These are phyloP conservation scores for Lactuca saligna DNA, from an alignment of 129 eudicot species.

Conservation along the genomic window DNA sequence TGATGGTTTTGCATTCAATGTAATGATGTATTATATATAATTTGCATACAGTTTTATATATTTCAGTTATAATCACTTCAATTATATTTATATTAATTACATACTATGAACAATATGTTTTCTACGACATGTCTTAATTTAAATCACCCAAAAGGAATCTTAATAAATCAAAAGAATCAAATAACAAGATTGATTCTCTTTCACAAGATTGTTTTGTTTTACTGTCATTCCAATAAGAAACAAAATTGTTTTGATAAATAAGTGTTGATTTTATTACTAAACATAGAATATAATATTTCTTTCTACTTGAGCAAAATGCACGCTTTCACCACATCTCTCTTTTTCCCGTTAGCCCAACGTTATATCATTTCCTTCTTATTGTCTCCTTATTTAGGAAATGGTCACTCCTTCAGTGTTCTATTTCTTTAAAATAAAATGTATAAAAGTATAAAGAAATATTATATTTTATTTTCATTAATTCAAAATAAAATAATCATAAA, in stretches of 20 bases:
- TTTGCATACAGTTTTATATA: no score
- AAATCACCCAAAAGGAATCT: slow-evolving; percentile 25
- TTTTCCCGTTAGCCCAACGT: no score
- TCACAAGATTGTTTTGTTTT: slow-evolving; percentile 21
- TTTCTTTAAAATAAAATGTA: no score
- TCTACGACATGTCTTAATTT: slow-evolving; percentile 6
- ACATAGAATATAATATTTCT: neutral
- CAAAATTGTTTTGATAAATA: neutral
- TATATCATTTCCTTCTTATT: no score
- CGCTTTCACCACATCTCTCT: no score
- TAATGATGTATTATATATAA: neutral
- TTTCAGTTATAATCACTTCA: neutral
- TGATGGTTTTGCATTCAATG: neutral
- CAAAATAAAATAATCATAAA: no score
- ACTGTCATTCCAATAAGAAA: neutral
- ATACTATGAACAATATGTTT: neutral
- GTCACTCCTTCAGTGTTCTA: no score
- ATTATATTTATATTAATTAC: neutral
- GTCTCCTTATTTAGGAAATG: no score
- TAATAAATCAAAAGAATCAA: slow-evolving; percentile 18
- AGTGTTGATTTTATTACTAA: neutral
- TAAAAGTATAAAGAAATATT: no score
- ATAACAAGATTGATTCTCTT: slow-evolving; percentile 27
- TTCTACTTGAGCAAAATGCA: neutral
- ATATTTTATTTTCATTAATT: no score